Percentiles rank a stretch among this genome's conserved stretches.
phyloP scores from a whole-genome alignment of 2,329 filamentous ascomycete genomes.

The Clathrospora elynae region DNA sequence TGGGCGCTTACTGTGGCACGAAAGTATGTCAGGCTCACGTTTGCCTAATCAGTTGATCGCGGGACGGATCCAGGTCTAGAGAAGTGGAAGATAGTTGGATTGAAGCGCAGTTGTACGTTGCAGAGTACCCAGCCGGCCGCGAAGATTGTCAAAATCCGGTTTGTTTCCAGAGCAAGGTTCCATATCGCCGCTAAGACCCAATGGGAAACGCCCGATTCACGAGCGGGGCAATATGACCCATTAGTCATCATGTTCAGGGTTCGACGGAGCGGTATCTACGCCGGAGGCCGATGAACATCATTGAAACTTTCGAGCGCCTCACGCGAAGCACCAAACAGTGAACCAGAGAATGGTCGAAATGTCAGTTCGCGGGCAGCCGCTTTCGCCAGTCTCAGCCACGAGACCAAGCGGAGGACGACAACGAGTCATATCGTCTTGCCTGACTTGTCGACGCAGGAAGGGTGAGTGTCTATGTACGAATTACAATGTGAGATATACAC shows the following conservation, averaged over 20 bases:
- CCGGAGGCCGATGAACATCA: conserved; percentile 21
- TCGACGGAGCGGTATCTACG: conserved; percentile 14
- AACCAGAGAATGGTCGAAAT: conserved; percentile 34
- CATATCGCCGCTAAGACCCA: conserved; percentile 8
- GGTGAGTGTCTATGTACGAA: too few species aligned
- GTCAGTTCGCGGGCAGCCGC: conserved; percentile 25
- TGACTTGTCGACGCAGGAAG: conserved; percentile 48
- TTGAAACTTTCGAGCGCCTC: conserved; percentile 16
- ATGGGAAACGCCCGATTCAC: conserved; percentile 7
- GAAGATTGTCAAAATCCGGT: too few species aligned
- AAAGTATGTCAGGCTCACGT: too few species aligned
- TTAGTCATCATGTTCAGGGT: conserved; percentile 1
- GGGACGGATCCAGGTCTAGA: too few species aligned
- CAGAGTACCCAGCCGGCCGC: too few species aligned
- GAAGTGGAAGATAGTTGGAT: too few species aligned
- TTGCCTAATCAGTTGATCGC: too few species aligned
- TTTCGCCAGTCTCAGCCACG: conserved; percentile 29
- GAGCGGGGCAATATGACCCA: conserved; percentile 15
- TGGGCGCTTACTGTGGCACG: too few species aligned
- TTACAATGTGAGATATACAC: too few species aligned
- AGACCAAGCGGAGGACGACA: conserved; percentile 42
- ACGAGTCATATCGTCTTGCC: conserved; percentile 47
- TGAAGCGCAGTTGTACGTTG: too few species aligned
- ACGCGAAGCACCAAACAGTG: conserved; percentile 11
- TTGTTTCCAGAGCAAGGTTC: conserved; percentile 1